Evolutionary conservation across 257 asterid species (phyloP).

Genomic region (Nyctanthes arbortristis): DNA sequence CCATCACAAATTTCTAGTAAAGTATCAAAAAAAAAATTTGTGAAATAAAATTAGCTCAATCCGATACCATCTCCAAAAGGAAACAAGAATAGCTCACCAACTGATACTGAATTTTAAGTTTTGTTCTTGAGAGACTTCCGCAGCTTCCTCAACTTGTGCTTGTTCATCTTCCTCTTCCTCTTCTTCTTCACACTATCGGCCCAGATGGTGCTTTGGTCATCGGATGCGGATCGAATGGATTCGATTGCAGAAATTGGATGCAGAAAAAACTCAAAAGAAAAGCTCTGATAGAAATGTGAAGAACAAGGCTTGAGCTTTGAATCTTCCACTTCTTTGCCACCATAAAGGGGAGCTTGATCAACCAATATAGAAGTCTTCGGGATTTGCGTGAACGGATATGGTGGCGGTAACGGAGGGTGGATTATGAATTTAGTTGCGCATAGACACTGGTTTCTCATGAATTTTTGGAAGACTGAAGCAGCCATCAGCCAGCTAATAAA

Average conservation of each 20-base stretch:
- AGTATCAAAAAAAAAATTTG: neutral
- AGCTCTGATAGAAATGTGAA: slow-evolving; percentile 20
- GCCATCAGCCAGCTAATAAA: neutral
- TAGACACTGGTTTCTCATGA: neutral
- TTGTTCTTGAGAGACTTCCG: slow-evolving; percentile 68
- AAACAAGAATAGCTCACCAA: slow-evolving; percentile 26
- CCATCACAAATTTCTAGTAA: neutral
- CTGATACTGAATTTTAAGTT: slow-evolving; percentile 35
- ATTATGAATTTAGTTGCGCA: neutral
- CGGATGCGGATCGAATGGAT: neutral
- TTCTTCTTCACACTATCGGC: slow-evolving; percentile 31
- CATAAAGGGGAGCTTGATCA: neutral
- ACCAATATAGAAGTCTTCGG: neutral
- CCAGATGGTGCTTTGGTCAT: slow-evolving; percentile 10
- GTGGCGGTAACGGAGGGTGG: neutral
- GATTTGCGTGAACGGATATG: neutral
- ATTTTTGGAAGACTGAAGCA: neutral
- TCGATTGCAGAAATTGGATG: slow-evolving; percentile 12
- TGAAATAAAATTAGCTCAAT: neutral
- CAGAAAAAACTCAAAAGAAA: slow-evolving; percentile 21
- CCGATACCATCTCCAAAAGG: neutral
- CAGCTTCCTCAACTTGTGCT: slow-evolving; percentile 30
- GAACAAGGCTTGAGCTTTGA: neutral
- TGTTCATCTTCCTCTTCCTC: slow-evolving; percentile 28
- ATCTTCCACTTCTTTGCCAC: neutral